Base-by-base conservation (phyloP, 2,329 filamentous ascomycete genomes). In the Triangularia setosa region DNA sequence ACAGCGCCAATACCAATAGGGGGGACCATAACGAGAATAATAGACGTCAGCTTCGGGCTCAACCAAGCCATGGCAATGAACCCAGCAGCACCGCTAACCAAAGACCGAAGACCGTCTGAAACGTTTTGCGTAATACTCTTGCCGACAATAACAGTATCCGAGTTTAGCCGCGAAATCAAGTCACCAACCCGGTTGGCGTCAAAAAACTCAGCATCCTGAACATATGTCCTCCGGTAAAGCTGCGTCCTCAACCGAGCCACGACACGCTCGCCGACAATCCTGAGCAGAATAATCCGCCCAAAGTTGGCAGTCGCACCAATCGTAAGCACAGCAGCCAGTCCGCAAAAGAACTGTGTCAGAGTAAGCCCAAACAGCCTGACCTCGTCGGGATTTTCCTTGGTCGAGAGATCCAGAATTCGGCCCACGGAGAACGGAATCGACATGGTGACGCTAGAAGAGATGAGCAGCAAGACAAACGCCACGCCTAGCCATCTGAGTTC, bases 201-300 rank as follows among this genome's bases (percentile, higher is more conserved):
- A 74, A 99, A 99, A 80, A 99, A 99, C 73, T 98, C 95, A 64
- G 95, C 95, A 76, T 99, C 95, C 76, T 99, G 95, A n/a, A 95
- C 85, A 71, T 96, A 96, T 0, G 95, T 99, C 68, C 90, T 87
- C 69, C 92, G 87, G 79, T 96, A 99, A 3, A 99, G 86, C 74
- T 92, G 90, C 16, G 93, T 94, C 66, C 95, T 87, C 62, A 99
- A 83, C 70, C 94, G 87, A 11, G 94, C 90, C 61, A 99, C 95
- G 64, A 99, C 95, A 52, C 95, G 86, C 78, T 99, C 95, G 68
- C 95, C 96, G 7, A 99, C 92, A 67, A 98, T 95, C 25, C 95
- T 88, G 23, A 99, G 84, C 61, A 98, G 89, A 64, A 98, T 90
- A 71, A 99, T 96, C 69, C 95, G 89, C 30, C 93, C 91, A 77